These are phyloP conservation scores for Xerocomus minutiporus DNA, from an alignment of 1,284 basidiomycete genomes.

Conservation along the genomic window DNA sequence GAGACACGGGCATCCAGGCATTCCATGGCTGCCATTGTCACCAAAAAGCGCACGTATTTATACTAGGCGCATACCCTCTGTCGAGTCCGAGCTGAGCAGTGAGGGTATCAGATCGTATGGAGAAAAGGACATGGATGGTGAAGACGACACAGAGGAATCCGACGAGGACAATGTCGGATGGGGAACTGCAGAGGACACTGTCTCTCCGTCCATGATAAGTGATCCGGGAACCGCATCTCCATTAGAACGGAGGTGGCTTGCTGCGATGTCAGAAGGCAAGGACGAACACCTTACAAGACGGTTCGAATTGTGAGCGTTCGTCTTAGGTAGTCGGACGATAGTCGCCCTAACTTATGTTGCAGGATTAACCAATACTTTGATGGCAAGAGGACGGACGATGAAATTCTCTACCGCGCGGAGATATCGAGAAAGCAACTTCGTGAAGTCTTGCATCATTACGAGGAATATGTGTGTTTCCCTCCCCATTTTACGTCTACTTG, in stretches of 20 bases:
- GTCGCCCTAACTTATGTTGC: conserved; percentile 9
- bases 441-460: conserved; percentile 74
- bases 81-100: conserved; percentile 41
- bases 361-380: conserved; percentile 83
- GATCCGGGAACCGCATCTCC: conserved; percentile 81
- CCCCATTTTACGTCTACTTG: background rate
- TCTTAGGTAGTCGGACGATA: background rate
- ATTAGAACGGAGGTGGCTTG: conserved; percentile 73
- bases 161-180: conserved; percentile 41
- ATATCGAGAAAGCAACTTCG: conserved; percentile 72
- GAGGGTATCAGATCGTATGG: conserved; percentile 31
- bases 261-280: conserved; percentile 79
- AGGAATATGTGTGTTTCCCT: conserved; percentile 58
- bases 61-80: conserved; percentile 40
- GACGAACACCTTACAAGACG: conserved; percentile 54
- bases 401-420: conserved; percentile 72
- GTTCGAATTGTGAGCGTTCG: conserved; percentile 59
- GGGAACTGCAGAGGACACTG: conserved; percentile 51
- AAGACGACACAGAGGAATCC: conserved; percentile 34
- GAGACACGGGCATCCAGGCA: conserved; percentile 19
- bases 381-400: conserved; percentile 74
- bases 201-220: conserved; percentile 64
- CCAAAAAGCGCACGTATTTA: conserved; percentile 46
- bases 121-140: conserved; percentile 29
- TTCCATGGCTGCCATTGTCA: conserved; percentile 46